Evolutionary conservation across 208 protist genomes (phyloP), one percentile per base, ranked within the genome.

Genomic region (Leptomonas seymouri): DNA sequence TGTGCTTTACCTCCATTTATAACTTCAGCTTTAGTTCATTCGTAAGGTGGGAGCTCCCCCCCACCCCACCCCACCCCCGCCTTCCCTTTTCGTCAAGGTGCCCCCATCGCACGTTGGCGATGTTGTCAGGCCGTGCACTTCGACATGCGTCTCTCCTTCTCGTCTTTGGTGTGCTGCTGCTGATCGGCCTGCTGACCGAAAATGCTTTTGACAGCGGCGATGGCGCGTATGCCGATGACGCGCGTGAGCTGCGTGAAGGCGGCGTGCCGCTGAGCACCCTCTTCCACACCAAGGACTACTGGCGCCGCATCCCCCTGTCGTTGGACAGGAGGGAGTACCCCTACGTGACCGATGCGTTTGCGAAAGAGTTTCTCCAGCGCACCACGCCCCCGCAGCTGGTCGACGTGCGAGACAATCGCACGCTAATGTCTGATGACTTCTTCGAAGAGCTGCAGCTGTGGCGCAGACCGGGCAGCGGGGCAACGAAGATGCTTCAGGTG

Each of bases 381-480:
- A 59, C 31, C 12, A 11, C 42, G 3, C 49, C 69, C 3, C 70
- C 81, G 50, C 45, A 45, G 45, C 55, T 80, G n/a, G 21, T 45
- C n/a, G 54, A 75, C 23, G 65, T 75, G 15, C 20, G 46, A 7
- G 78, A 82, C 56, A 53, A 62, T n/a, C 60, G 67, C 21, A 82
- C 78, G 7, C 54, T 67, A n/a, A 42, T 44, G 27, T 74, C 81
- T 7, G 28, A 25, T 0, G 84, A 89, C 56, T 89, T 82, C 28
- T 85, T 77, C 25, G 81, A 76, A 20, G 53, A 74, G 36, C 42
- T 83, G 39, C 64, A 86, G 34, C 28, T 86, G 36, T 30, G 67
- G 34, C 74, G 76, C 8, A 23, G 62, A 6, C 76, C 79, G 2
- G 68, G 61, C 41, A 30, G n/a, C 1, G 45, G 16, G 28, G 53